phyloP scores from a whole-genome alignment of 352 stramenopile genomes.

The Globisporangium megalacanthum region DNA sequence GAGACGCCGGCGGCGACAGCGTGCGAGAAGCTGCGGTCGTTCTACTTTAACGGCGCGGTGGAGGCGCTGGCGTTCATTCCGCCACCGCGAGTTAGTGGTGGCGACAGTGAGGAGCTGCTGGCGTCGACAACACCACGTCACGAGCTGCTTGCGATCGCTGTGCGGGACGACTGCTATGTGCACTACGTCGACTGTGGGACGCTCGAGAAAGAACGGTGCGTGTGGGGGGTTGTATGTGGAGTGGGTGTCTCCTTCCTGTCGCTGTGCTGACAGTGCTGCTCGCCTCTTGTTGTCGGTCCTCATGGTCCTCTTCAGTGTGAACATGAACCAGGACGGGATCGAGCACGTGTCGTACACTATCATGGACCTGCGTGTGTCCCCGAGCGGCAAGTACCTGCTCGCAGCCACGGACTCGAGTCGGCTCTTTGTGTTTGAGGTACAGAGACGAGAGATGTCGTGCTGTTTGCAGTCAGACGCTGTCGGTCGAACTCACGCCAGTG shows the following conservation, averaged over 20 bases:
- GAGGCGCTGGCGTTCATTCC: conserved; percentile 62
- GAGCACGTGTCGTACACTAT: conserved; percentile 87
- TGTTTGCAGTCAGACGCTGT: too few relatives aligned
- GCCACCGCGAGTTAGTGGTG: background rate
- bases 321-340: conserved; percentile 84
- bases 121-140: conserved; percentile 2
- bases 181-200: conserved; percentile 78
- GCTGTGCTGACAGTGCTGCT: background rate
- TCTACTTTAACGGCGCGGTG: conserved; percentile 82
- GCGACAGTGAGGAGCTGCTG: background rate
- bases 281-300: background rate
- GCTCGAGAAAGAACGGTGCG: conserved; percentile 75
- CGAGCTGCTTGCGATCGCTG: conserved; percentile 56
- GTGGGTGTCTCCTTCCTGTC: background rate
- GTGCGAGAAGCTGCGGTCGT: conserved; percentile 71
- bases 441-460: too few relatives aligned
- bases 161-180: conserved; percentile 80
- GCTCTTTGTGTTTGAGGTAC: conserved; percentile 66
- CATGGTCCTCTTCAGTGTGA: conserved; percentile 42
- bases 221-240: background rate
- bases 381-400: conserved; percentile 71
- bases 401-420: conserved; percentile 78
- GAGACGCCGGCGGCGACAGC: background rate
- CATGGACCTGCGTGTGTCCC: conserved; percentile 73
- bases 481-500: too few relatives aligned